Conservation (phyloP, 139 green algal species). For the Eudorina sp. region DNA sequence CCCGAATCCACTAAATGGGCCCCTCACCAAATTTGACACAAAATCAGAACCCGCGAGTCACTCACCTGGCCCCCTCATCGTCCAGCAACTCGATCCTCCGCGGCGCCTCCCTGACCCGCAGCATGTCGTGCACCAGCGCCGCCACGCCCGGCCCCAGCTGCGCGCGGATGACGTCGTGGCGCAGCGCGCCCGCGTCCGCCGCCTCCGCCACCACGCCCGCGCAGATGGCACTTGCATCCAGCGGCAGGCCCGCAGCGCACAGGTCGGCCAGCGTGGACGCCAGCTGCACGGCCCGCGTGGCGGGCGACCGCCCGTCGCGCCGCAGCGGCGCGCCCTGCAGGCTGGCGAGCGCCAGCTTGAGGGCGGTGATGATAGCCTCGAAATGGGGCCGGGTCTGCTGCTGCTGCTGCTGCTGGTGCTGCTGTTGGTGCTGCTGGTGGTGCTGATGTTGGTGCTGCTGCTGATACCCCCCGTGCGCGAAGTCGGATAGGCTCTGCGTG, state of each 20-base stretch:
- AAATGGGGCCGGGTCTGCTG: constrained; percentile 12
- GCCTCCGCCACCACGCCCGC: constrained; percentile 87
- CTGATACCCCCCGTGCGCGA: too few relatives aligned
- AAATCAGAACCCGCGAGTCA: too few relatives aligned
- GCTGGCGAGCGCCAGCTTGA: constrained; percentile 48
- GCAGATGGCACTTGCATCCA: constrained; percentile 88
- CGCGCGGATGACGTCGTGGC: constrained; percentile 64
- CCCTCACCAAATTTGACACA: too few relatives aligned
- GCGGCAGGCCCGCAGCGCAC: constrained; percentile 69
- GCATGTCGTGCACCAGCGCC: constrained; percentile 78
- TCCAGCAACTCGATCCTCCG: constrained; percentile 84
- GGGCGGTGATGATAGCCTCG: constrained; percentile 46
- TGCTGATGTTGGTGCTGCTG: too few relatives aligned
- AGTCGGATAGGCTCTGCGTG: too few relatives aligned
- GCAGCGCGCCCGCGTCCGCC: constrained; percentile 59
- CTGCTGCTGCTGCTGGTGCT: constrained; percentile 13
- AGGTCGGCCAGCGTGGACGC: constrained; percentile 82
- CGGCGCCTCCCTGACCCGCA: constrained; percentile 77
- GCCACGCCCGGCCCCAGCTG: constrained; percentile 74
- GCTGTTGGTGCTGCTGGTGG: not conserved
- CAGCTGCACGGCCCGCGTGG: constrained; percentile 67
- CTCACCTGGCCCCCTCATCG: constrained; percentile 83
- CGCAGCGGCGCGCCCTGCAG: constrained; percentile 29
- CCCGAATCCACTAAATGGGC: too few relatives aligned
- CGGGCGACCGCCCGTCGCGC: constrained; percentile 46